A percentile compares a stretch with the other conserved stretches of the same genome.
Evolutionary conservation across 1,284 basidiomycete species (phyloP).

Genomic region (Laetiporus sulphureus): DNA sequence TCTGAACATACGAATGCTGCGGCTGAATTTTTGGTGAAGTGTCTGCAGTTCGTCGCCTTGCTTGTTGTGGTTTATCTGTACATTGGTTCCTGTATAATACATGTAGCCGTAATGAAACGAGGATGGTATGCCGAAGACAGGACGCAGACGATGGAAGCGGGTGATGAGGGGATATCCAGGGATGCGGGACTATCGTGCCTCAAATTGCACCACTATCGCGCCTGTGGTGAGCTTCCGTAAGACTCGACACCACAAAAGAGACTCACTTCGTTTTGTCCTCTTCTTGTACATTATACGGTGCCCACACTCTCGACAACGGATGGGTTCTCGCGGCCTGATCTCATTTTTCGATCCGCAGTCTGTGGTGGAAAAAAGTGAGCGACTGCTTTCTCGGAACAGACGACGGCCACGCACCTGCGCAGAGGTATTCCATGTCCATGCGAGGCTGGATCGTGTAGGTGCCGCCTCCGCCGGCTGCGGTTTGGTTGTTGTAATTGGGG

Average conservation of each 20-base stretch:
- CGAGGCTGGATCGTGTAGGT: slow-evolving; percentile 37
- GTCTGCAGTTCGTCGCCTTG: neutral
- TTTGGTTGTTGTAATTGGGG: slow-evolving; percentile 14
- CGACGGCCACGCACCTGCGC: slow-evolving; percentile 62
- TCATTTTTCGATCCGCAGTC: slow-evolving; percentile 94
- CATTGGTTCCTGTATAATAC: neutral
- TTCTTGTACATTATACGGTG: slow-evolving; percentile 99
- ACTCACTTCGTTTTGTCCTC: slow-evolving; percentile 89
- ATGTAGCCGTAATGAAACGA: neutral
- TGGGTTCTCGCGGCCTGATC: slow-evolving; percentile 90
- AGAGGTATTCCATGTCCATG: slow-evolving; percentile 91
- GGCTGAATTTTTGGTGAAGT: slow-evolving; percentile 20
- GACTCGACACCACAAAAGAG: slow-evolving; percentile 4
- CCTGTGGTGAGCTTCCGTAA: slow-evolving; percentile 7
- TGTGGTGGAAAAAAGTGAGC: slow-evolving; percentile 32
- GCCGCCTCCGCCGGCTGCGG: slow-evolving; percentile 10
- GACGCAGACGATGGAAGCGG: neutral
- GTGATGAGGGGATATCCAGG: neutral
- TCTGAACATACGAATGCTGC: slow-evolving; percentile 47
- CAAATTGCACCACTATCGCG: slow-evolving; percentile 76
- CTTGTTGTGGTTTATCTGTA: too few species aligned
- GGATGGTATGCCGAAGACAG: neutral
- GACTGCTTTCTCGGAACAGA: too few species aligned
- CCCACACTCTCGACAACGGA: slow-evolving; percentile 95
- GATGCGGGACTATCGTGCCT: slow-evolving; percentile 54